phyloP scores from a whole-genome alignment of 768 basidiomycete genomes.

The Paxillus involutus region DNA sequence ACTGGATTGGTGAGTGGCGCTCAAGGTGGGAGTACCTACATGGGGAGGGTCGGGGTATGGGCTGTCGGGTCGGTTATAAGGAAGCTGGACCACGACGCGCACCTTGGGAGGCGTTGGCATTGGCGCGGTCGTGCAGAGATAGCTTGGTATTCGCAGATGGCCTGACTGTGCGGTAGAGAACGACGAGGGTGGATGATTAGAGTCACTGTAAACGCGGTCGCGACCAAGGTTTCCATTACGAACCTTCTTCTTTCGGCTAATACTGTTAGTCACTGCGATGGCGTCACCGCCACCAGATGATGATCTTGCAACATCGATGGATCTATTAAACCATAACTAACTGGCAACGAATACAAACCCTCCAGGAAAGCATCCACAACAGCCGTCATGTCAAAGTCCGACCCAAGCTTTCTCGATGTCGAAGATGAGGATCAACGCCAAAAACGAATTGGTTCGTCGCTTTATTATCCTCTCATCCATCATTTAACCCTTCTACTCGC shows the following conservation, averaged over 20 bases:
- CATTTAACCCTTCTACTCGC: not conserved
- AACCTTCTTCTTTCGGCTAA: too few relatives aligned
- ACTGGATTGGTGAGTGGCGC: not conserved
- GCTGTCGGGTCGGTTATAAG: constrained; percentile 75
- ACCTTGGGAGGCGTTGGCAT: constrained; percentile 37
- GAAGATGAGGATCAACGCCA: constrained; percentile 49
- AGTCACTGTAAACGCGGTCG: too few relatives aligned
- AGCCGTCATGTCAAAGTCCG: constrained; percentile 9
- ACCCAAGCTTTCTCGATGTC: constrained; percentile 37
- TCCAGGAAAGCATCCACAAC: not conserved
- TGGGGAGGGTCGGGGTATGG: constrained; percentile 63
- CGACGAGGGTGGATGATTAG: not conserved
- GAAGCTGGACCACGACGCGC: constrained; percentile 78
- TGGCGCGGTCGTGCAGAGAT: not conserved
- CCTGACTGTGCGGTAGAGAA: not conserved
- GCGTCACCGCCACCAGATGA: too few relatives aligned
- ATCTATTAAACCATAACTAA: too few relatives aligned
- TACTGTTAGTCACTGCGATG: too few relatives aligned
- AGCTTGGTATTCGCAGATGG: not conserved
- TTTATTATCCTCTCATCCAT: not conserved
- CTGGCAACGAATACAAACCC: too few relatives aligned
- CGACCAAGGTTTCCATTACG: too few relatives aligned
- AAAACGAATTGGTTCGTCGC: constrained; percentile 37
- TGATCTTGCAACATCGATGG: too few relatives aligned
- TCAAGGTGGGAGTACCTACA: constrained; percentile 42